A percentile compares a stretch with the other conserved stretches of the same genome.
Evolutionary conservation across 1,139 yeast species (phyloP).

Genomic region (Scheffersomyces titani): DNA sequence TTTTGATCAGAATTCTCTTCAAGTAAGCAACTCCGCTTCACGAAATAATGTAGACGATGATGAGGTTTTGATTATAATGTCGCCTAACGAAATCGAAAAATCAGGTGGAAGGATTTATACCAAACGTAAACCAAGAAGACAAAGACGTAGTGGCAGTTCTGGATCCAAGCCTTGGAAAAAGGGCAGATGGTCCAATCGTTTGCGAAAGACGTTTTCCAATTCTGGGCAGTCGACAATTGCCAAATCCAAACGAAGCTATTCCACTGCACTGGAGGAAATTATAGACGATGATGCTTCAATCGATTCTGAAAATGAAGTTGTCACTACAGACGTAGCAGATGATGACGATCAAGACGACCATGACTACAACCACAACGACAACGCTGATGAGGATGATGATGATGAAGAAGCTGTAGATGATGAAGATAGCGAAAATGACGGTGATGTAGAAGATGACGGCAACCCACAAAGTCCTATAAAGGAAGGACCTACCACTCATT

Average conservation of each 20-base stretch:
- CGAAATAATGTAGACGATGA: slow-evolving; percentile 50
- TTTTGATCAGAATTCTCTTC: background rate
- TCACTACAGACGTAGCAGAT: slow-evolving; percentile 11
- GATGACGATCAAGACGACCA: slow-evolving; percentile 15
- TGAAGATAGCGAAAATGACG: slow-evolving; percentile 10
- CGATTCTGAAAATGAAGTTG: slow-evolving; percentile 20
- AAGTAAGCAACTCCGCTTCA: background rate
- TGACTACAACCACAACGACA: slow-evolving; percentile 15
- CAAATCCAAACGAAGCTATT: background rate
- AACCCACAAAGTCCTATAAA: slow-evolving; percentile 18
- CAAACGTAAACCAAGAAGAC: slow-evolving; percentile 15
- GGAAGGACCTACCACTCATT: slow-evolving; percentile 30
- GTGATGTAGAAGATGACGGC: slow-evolving; percentile 9
- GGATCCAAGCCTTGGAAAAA: slow-evolving; percentile 11
- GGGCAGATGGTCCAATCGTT: slow-evolving; percentile 11
- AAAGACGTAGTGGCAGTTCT: slow-evolving; percentile 6
- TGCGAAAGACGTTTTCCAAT: slow-evolving; percentile 24
- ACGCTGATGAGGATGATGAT: slow-evolving; percentile 14
- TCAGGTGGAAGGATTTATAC: slow-evolving; percentile 35
- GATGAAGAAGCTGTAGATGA: slow-evolving; percentile 16
- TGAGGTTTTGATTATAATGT: slow-evolving; percentile 76
- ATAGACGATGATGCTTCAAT: slow-evolving; percentile 23
- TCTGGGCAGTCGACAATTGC: slow-evolving; percentile 5
- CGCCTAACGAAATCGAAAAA: slow-evolving; percentile 72
- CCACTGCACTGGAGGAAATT: slow-evolving; percentile 7